phyloP scores from a whole-genome alignment of 2,329 filamentous ascomycete genomes.

The Coniochaeta hoffmannii region DNA sequence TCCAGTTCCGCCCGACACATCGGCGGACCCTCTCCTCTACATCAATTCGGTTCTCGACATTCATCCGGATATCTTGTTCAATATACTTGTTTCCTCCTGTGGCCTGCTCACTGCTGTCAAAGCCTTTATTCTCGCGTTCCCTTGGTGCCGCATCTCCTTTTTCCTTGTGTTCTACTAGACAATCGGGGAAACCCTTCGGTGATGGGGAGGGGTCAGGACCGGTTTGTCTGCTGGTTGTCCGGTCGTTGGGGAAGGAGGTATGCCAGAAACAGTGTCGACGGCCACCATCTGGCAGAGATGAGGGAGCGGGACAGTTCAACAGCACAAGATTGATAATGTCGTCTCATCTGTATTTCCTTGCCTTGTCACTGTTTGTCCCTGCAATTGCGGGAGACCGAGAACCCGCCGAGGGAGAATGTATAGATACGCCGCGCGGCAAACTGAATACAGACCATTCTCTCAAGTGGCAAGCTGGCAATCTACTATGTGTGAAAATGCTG shows the following conservation, averaged over 20 bases:
- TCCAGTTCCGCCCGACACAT: background rate
- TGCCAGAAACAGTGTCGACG: background rate
- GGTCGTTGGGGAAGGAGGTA: conserved; percentile 3
- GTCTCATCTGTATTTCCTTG: conserved; percentile 1
- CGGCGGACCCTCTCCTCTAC: conserved; percentile 13
- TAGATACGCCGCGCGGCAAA: background rate
- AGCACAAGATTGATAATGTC: conserved; percentile 10
- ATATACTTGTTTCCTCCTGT: background rate
- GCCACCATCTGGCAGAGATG: conserved; percentile 4
- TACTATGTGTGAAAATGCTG: too few relatives aligned
- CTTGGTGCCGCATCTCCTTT: conserved; percentile 11
- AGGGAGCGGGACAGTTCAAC: conserved; percentile 5
- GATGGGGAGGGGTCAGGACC: background rate
- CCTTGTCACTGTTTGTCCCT: background rate
- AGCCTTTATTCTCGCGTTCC: conserved; percentile 14
- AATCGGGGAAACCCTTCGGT: background rate
- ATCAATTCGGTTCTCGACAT: conserved; percentile 14
- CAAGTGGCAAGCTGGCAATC: too few relatives aligned
- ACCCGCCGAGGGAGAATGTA: background rate
- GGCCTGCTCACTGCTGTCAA: background rate
- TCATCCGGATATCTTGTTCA: conserved; percentile 36
- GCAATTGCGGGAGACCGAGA: background rate
- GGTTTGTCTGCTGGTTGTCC: background rate
- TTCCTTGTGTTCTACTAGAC: conserved; percentile 6
- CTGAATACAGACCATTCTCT: background rate